Evolutionary conservation across 2,329 filamentous ascomycete species (phyloP), one percentile per base, ranked within the genome.

Genomic region (Tolypocladium paradoxum): DNA sequence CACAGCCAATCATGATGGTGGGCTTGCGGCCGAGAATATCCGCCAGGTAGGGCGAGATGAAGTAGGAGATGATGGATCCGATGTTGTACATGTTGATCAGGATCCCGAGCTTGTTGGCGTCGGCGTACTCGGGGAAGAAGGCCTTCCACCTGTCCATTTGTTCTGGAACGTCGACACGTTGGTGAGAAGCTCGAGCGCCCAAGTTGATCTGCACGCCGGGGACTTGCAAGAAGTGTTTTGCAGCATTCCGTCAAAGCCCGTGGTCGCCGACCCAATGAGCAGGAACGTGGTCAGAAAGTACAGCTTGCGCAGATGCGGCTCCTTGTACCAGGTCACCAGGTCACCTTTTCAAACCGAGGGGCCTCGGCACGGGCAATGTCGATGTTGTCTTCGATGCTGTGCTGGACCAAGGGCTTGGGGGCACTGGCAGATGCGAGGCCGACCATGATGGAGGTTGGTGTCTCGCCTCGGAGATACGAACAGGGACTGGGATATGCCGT

Each of bases 211-310:
- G n/a, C n/a, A n/a, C n/a, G n/a, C n/a, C n/a, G n/a, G n/a, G n/a
- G n/a, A n/a, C 38, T 43, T 14, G 27, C 38, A 78, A 3, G 76
- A 79, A 11, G 77, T 80, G 65, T 82, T 82, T 63, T 81, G 70
- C 55, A 81, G 69, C 74, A 79, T 77, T 53, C 79, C 79, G 66
- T 84, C 81, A 62, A 82, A 83, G 51, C 80, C 79, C 8, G 79
- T 83, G 33, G 79, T 83, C 45, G 80, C 80, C 33, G 80, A 83
- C 14, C 78, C 79, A 53, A 83, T 69, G 65, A 80, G 78, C 54
- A 84, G 70, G 54, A 83, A 73, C 22, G 73, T 65, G 54, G 71
- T 72, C 62, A 75, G 73, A 50, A 71, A 71, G 61, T 83, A 83
- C 12, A 83, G 73, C 62, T 73, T 77, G 51, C 79, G 71, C 52